These are phyloP conservation scores for Pseudofabraea citricarpa DNA, from an alignment of 2,329 filamentous ascomycete genomes.

Conservation along the genomic window DNA sequence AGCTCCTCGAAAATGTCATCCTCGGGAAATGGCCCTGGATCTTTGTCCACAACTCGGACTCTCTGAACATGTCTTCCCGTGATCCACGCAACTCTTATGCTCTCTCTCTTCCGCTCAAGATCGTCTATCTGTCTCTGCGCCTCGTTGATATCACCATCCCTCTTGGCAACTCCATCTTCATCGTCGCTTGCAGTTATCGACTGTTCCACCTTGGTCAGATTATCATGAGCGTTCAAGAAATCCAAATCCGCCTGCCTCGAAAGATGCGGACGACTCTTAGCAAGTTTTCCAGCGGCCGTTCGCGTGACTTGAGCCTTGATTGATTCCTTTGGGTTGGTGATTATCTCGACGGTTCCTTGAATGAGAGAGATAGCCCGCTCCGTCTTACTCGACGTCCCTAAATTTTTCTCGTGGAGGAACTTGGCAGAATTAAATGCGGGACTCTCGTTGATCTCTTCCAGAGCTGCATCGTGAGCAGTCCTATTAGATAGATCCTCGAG, in stretches of 20 bases:
- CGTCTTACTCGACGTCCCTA: constrained; percentile 5
- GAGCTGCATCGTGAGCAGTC: constrained; percentile 3
- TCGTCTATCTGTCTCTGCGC: constrained; percentile 17
- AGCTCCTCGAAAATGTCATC: constrained; percentile 20
- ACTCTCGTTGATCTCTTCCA: constrained; percentile 12
- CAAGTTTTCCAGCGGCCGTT: constrained; percentile 15
- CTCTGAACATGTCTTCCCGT: constrained; percentile 31
- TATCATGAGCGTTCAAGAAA: constrained; percentile 28
- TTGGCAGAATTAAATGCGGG: constrained; percentile 16
- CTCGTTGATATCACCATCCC: constrained; percentile 6
- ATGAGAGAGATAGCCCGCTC: constrained; percentile 9
- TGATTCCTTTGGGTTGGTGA: constrained; percentile 16
- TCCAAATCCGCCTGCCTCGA: constrained; percentile 31
- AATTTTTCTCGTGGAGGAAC: constrained; percentile 9
- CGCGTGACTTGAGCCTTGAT: constrained; percentile 13
- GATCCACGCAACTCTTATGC: constrained; percentile 30
- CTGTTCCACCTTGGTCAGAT: constrained; percentile 8
- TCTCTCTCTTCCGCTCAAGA: constrained; percentile 24
- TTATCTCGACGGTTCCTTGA: constrained; percentile 6
- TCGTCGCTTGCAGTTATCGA: constrained; percentile 4
- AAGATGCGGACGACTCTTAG: constrained; percentile 22
- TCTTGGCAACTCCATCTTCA: constrained; percentile 12
- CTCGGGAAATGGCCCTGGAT: constrained; percentile 13
- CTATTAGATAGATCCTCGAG: too few species aligned
- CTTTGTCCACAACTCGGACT: constrained; percentile 20